Conservation (phyloP, 805 yeast genomes). For the Saturnispora kantuleensis region DNA sequence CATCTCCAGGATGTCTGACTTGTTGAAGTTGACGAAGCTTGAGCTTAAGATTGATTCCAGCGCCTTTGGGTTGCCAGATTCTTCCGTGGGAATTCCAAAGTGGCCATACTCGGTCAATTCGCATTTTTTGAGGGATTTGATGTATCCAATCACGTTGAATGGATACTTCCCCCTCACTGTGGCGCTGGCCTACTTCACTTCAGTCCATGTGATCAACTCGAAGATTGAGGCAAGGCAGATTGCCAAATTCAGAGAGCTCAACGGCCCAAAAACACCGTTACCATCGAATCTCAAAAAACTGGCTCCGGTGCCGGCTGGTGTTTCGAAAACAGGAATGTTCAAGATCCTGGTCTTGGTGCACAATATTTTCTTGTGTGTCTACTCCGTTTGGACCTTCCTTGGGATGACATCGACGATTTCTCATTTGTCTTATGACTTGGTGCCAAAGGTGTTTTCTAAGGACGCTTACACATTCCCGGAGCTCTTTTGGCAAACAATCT, state of each 20-base stretch:
- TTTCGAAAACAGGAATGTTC: slow-evolving; percentile 38
- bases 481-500: slow-evolving; percentile 50
- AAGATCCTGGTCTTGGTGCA: slow-evolving; percentile 49
- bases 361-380: slow-evolving; percentile 51
- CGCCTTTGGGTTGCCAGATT: slow-evolving; percentile 22
- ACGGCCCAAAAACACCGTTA: slow-evolving; percentile 18
- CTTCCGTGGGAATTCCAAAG: slow-evolving; percentile 18
- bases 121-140: slow-evolving; percentile 19
- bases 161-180: slow-evolving; percentile 46
- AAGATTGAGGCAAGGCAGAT: slow-evolving; percentile 38
- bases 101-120: slow-evolving; percentile 18
- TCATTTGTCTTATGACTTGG: slow-evolving; percentile 20
- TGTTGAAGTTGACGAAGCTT: too few relatives aligned
- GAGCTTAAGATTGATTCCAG: too few relatives aligned
- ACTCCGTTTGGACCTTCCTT: slow-evolving; percentile 60
- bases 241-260: slow-evolving; percentile 21
- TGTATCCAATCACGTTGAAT: slow-evolving; percentile 37
- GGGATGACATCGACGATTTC: slow-evolving; percentile 50
- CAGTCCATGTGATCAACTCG: slow-evolving; percentile 47
- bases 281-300: slow-evolving; percentile 27
- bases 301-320: slow-evolving; percentile 43
- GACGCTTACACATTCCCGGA: slow-evolving; percentile 23
- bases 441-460: slow-evolving; percentile 22
- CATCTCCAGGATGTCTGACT: too few relatives aligned
- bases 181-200: slow-evolving; percentile 47